Evolutionary conservation across 2,329 filamentous ascomycete genomes (phyloP), one percentile per base, ranked within the genome.

Genomic region (Rhynchosporium agropyri): DNA sequence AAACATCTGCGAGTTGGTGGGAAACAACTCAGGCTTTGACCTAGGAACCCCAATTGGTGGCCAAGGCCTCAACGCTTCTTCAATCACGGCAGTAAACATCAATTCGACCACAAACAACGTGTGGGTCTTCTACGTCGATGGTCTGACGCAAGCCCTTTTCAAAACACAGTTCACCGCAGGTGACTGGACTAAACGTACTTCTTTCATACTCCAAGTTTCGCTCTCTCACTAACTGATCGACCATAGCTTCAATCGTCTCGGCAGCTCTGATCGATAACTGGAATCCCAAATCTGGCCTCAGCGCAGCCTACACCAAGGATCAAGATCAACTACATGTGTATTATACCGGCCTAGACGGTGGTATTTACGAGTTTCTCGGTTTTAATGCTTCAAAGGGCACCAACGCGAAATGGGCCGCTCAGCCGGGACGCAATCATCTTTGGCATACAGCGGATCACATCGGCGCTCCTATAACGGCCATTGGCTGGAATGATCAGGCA

Each of bases 91-190:
- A 6, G 61, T 69, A 4, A 70, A 70, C 57, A 45, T 67, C 49
- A 68, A 70, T 28, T 56, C 65, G 20, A 65, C 60, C 2, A 69
- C 66, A 2, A 70, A 69, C 53, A 68, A 70, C 29, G 68, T 69
- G 42, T 62, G 67, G 31, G 15, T 70, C 5, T 70, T 69, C 40
- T 70, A 66, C 55, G 61, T 65, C 2, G 69, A 70, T 49, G 29
- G 36, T 26, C 28, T 61, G 43, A 67, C 65, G 1, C 51, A 64
- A 54, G 57, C 56, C 9, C 56, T 70, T 4, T 68, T 56, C 42
- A 65, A 56, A 3, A 63, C 62, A 50, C 62, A 69, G 51, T 70
- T 64, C 51, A 61, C 61, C 10, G 31, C 58, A 6, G 65, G 61
- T 42, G 42, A 12, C 26, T 70, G 69, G 69, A 68, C 66, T 20